Base-by-base conservation (phyloP, 129 eudicot species). In the Oenanthe sinensis region DNA sequence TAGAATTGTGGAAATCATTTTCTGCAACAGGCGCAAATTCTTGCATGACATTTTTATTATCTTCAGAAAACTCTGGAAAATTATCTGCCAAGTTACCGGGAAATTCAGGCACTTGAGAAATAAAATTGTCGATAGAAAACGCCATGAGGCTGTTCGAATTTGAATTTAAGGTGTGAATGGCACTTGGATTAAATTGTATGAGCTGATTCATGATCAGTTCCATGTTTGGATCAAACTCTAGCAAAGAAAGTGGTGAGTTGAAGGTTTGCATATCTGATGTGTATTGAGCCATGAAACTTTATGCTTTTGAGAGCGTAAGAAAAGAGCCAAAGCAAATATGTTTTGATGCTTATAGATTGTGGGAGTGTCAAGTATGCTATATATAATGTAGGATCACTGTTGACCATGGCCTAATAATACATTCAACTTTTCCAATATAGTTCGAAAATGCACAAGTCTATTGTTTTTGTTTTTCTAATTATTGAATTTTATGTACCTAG, bases 211-310 rank as follows among this genome's bases (percentile, higher is more conserved):
- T 48, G 20, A 86, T 11, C 4, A 71, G 28, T 42, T 89, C 97
- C 85, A 89, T 84, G 83, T 80, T 84, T 60, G 85, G 88, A 79
- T 92, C 95, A 45, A 77, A 78, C 47, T 89, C 85, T 44, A 74
- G 60, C 76, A 82, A 83, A 78, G 92, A 69, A 69, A 81, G 81
- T 39, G 92, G 80, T 55, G 84, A 87, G 83, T 89, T 89, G 49
- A 78, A 40, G 75, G 49, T 92, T 28, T 83, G 89, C 48, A 84
- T 54, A 60, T 82, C 81, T 81, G 87, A 83, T 43, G 81, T 70
- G 83, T 84, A 91, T 55, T 88, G 82, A 84, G 89, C 97, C 94
- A 89, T 91, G 36, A 46, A 39, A 48, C 37, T 82, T 37, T 74
- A 33, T 70, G 71, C 75, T 24, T 76, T 63, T 26, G 69, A 58